Conservation (phyloP, 2,329 filamentous ascomycete species). For the Fusarium marasasianum region DNA sequence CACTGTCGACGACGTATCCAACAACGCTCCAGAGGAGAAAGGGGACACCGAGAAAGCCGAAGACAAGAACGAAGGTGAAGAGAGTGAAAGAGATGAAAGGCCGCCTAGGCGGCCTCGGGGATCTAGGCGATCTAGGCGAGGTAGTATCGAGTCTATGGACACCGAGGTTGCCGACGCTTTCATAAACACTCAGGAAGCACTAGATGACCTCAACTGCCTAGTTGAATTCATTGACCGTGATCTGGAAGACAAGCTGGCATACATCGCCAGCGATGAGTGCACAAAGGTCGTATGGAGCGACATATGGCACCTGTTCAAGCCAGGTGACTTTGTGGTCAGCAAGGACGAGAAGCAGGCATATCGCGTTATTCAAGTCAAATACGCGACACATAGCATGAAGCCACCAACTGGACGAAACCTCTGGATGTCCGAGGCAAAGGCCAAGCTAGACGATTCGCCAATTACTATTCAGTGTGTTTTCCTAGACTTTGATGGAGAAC, state of each 20-base stretch:
- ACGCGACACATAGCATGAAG: neutral
- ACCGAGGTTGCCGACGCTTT: neutral
- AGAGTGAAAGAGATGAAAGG: neutral
- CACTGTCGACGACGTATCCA: neutral
- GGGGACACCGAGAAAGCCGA: neutral
- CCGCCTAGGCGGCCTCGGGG: neutral
- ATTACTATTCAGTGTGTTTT: neutral
- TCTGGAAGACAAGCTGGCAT: neutral
- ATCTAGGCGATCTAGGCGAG: neutral
- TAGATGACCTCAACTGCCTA: neutral
- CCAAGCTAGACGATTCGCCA: neutral
- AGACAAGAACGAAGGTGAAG: too few relatives aligned
- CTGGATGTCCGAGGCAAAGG: neutral
- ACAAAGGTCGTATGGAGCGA: neutral
- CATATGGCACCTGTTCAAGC: neutral
- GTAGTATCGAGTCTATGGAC: neutral
- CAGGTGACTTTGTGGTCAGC: neutral
- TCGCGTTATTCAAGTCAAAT: neutral
- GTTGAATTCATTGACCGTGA: neutral
- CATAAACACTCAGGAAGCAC: neutral
- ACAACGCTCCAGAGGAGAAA: neutral
- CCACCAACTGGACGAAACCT: accelerated
- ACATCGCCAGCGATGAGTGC: neutral
- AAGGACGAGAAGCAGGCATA: neutral
- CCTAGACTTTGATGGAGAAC: neutral